Percentiles rank a stretch among this genome's conserved stretches.
These are phyloP conservation scores for Spathaspora boniae DNA, from an alignment of 805 yeast species.

Conservation along the genomic window DNA sequence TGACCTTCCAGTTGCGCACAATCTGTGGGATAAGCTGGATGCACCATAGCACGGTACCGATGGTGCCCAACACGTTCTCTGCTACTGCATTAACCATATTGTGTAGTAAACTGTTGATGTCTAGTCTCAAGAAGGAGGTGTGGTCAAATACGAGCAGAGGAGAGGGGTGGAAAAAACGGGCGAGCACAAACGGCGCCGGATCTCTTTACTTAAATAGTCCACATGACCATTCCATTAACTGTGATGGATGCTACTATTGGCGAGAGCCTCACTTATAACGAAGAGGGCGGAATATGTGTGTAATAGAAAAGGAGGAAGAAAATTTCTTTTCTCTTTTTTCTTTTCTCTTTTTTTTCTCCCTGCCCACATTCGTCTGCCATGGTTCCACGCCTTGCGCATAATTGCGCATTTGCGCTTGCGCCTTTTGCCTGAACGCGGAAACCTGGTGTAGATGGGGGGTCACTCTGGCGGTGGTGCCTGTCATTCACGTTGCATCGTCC, in stretches of 20 bases:
- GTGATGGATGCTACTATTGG: not conserved
- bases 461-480: too few relatives aligned
- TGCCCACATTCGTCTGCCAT: not conserved
- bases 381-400: too few relatives aligned
- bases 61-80: slow-evolving; percentile 75
- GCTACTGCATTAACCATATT: slow-evolving; percentile 40
- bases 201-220: slow-evolving; percentile 1
- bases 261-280: not conserved
- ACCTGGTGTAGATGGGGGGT: too few relatives aligned
- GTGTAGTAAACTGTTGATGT: too few relatives aligned
- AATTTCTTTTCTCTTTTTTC: not conserved
- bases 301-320: not conserved
- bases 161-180: not conserved
- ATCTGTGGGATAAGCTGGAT: slow-evolving; percentile 87
- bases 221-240: not conserved
- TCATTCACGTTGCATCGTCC: too few relatives aligned
- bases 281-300: not conserved
- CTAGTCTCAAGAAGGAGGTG: too few relatives aligned
- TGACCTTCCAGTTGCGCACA: slow-evolving; percentile 63
- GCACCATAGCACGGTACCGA: slow-evolving; percentile 93
- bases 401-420: too few relatives aligned
- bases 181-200: too few relatives aligned
- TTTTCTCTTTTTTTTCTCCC: not conserved
- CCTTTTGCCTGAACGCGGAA: too few relatives aligned
- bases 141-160: not conserved